Percentiles rank a stretch among this genome's conserved stretches.
These are phyloP conservation scores for Albizia julibrissin DNA, from an alignment of 306 rosid genomes.

Conservation along the genomic window DNA sequence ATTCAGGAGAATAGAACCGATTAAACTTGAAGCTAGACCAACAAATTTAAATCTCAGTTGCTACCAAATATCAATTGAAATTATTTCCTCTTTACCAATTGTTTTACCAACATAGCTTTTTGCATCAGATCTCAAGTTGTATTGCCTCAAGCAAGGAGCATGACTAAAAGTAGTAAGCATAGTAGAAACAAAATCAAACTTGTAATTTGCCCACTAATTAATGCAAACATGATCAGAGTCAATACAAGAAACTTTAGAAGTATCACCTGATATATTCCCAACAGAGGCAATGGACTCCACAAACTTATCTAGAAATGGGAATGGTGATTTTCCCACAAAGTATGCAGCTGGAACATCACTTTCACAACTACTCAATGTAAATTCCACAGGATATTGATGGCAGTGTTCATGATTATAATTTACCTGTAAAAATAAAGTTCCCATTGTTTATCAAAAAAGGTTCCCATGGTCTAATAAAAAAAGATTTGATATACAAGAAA, in stretches of 20 bases:
- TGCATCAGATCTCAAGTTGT: constrained; percentile 9
- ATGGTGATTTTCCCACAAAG: constrained; percentile 78
- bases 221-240: not conserved
- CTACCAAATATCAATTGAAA: constrained; percentile 6
- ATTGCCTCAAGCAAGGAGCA: constrained; percentile 1
- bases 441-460: not conserved
- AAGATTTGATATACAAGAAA: constrained; percentile 22
- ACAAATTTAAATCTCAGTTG: not conserved
- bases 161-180: not conserved
- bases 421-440: constrained; percentile 49
- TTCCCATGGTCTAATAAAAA: not conserved
- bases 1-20: not conserved
- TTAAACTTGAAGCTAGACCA: not conserved
- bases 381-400: constrained; percentile 40
- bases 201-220: not conserved
- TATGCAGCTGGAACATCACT: constrained; percentile 62
- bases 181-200: constrained; percentile 1
- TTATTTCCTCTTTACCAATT: constrained; percentile 8
- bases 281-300: constrained; percentile 64
- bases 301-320: constrained; percentile 75
- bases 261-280: constrained; percentile 75
- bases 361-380: constrained; percentile 40
- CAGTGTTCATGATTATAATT: constrained; percentile 44
- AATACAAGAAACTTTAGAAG: not conserved
- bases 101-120: not conserved